These are phyloP conservation scores for Arctium lappa DNA, from an alignment of 129 eudicot genomes.

Conservation along the genomic window DNA sequence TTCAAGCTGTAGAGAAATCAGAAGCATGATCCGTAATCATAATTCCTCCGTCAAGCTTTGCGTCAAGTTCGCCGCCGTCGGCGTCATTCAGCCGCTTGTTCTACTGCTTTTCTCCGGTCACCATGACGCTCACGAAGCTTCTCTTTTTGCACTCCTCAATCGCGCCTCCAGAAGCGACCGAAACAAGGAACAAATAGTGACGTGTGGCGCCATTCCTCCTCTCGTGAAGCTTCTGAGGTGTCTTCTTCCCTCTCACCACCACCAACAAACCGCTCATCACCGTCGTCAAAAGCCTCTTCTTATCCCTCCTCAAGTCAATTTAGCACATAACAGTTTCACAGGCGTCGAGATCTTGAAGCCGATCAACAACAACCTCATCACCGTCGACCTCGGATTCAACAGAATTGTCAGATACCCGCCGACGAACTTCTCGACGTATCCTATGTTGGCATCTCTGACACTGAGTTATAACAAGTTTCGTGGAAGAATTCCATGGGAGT, in stretches of 20 bases:
- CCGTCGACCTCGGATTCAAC: constrained; percentile 77
- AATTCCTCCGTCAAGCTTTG: constrained; percentile 48
- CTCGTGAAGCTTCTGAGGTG: constrained; percentile 57
- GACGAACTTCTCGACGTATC: constrained; percentile 49
- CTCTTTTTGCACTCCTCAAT: constrained; percentile 73
- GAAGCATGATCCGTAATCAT: constrained; percentile 57
- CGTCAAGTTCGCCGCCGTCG: constrained; percentile 60
- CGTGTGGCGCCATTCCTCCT: constrained; percentile 72
- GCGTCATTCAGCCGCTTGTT: constrained; percentile 66
- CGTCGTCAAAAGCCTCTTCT: no score
- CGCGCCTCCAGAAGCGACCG: constrained; percentile 62
- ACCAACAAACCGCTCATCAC: no score
- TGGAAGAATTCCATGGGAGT: constrained; percentile 77
- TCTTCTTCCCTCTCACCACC: no score
- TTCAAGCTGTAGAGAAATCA: constrained; percentile 63
- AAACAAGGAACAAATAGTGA: constrained; percentile 68
- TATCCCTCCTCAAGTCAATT: constrained; percentile 43
- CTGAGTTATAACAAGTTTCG: constrained; percentile 37
- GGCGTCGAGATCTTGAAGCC: constrained; percentile 52
- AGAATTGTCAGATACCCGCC: constrained; percentile 55
- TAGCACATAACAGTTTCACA: constrained; percentile 69
- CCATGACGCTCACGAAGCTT: constrained; percentile 48
- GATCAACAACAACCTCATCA: constrained; percentile 51
- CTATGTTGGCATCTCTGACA: constrained; percentile 39
- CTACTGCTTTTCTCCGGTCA: constrained; percentile 40